Base-by-base conservation (phyloP, 2,329 filamentous ascomycete species). In the Atkinsonella hypoxylon region DNA sequence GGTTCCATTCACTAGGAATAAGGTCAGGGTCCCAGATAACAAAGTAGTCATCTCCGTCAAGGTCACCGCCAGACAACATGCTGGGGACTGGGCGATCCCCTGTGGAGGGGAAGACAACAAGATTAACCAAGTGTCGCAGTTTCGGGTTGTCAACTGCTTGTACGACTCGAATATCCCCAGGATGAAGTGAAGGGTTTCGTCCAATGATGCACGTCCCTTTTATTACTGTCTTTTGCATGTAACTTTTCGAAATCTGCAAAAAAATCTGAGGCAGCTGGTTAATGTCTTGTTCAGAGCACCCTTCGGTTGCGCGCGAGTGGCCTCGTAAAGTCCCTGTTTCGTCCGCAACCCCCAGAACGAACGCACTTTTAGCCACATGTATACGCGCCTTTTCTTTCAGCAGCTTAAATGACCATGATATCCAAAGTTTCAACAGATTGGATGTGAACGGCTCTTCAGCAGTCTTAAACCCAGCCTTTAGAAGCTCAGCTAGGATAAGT, bases 1-100 rank as follows among this genome's bases (percentile, higher is more conserved):
- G 72, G 57, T 93, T 87, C 79, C 86, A 87, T 47, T 78, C 69
- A 1, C 66, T 56, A 0, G 88, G 88, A 26, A 94, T 72, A 7
- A 98, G 70, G 13, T 79, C 76, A 20, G 74, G 64, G 57, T 98
- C 90, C 91, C 93, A 98, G 44, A 96, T 85, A 5, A 97, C 82
- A 50, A 97, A 83, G 63, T 89, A 98, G 62, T 98, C 93, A 59
- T 98, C 93, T 0, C 93, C 93, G 61, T 98, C 93, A 0, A 98
- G 76, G 61, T 98, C 93, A 0, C 93, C 93, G 2, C 93, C 93
- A 4, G 93, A 95, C 56, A 93, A 89, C 91, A 97, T 97, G 60
- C 86, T 89, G 1, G 90, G 82, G 20, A 98, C 70, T 55, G 95
- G 89, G 15, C 85, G 76, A 61, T 96, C 89, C 0, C 91, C 91